A percentile compares a stretch with the other conserved stretches of the same genome.
Conservation (phyloP, 371 early-diverging fungal genomes). For the Blakeslea trispora region DNA sequence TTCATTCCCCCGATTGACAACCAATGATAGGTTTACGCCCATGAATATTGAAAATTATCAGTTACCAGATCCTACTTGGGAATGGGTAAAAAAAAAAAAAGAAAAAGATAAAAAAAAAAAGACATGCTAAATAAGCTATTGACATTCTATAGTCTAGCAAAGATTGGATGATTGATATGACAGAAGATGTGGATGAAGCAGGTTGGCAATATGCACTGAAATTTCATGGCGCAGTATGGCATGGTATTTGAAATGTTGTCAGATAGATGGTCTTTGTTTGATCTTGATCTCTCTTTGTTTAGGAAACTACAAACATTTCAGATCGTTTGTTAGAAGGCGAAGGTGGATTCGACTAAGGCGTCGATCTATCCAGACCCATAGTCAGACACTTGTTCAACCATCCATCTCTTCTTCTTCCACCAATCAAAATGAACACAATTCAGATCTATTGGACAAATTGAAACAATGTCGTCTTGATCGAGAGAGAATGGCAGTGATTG, state of each 20-base stretch:
- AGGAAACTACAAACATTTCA: constrained; percentile 56
- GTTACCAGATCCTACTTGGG: constrained; percentile 67
- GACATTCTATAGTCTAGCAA: constrained; percentile 34
- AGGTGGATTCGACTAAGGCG: constrained; percentile 63
- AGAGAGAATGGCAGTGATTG: constrained; percentile 32
- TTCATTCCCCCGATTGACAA: constrained; percentile 6
- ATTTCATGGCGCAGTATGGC: constrained; percentile 52
- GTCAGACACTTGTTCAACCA: not conserved
- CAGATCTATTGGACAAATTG: constrained; percentile 14
- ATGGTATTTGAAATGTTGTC: constrained; percentile 37
- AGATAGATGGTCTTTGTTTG: too few relatives aligned
- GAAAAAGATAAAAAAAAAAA: too few relatives aligned
- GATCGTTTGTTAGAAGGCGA: constrained; percentile 65
- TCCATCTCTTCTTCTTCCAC: not conserved
- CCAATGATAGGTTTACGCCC: constrained; percentile 41
- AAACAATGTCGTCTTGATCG: constrained; percentile 38
- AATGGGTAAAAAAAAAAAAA: constrained; percentile 48
- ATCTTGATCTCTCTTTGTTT: too few relatives aligned
- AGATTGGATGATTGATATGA: constrained; percentile 70
- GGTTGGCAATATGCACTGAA: constrained; percentile 57
- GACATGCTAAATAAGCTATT: too few relatives aligned
- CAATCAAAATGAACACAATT: not conserved
- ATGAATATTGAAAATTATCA: constrained; percentile 56
- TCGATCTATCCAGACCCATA: constrained; percentile 7
- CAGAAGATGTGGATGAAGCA: constrained; percentile 67